Evolutionary conservation across 805 yeast genomes (phyloP).

Genomic region (Peterozyma xylosa): DNA sequence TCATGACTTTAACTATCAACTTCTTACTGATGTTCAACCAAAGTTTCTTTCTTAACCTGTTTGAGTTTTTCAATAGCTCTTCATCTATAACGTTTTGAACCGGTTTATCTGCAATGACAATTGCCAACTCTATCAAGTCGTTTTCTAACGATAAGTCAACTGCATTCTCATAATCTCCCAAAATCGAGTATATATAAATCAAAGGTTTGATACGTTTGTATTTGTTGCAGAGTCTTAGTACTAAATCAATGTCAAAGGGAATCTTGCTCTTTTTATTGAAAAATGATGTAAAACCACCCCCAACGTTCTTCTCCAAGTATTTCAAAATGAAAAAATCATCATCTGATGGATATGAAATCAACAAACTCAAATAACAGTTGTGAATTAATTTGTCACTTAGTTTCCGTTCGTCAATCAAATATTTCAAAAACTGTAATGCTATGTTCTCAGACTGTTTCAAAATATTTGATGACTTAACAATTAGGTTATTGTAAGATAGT

Average conservation of each 20-base stretch:
- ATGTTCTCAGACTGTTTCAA: slow-evolving; percentile 45
- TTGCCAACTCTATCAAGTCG: slow-evolving; percentile 51
- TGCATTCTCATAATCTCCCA: slow-evolving; percentile 75
- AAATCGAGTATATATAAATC: slow-evolving; percentile 59
- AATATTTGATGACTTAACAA: slow-evolving; percentile 18
- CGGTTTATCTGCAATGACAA: slow-evolving; percentile 49
- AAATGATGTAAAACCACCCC: background rate
- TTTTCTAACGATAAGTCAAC: slow-evolving; percentile 62
- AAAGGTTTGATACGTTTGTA: slow-evolving; percentile 57
- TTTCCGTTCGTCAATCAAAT: slow-evolving; percentile 38
- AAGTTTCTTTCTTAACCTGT: slow-evolving; percentile 49
- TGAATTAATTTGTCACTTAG: slow-evolving; percentile 44
- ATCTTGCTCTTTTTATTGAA: slow-evolving; percentile 21
- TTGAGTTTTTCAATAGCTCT: slow-evolving; percentile 27
- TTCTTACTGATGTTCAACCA: slow-evolving; percentile 64
- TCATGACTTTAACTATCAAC: slow-evolving; percentile 28
- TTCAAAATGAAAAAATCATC: slow-evolving; percentile 41
- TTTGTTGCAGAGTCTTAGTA: slow-evolving; percentile 64
- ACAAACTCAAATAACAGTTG: slow-evolving; percentile 62
- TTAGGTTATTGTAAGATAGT: slow-evolving; percentile 53
- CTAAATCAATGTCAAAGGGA: slow-evolving; percentile 62
- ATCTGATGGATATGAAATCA: slow-evolving; percentile 42
- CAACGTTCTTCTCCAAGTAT: slow-evolving; percentile 31
- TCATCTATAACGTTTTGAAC: slow-evolving; percentile 27
- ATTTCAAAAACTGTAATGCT: slow-evolving; percentile 56